These are phyloP conservation scores for Plasmodium cynomolgi DNA, from an alignment of 169 alveolate species.

Conservation along the genomic window DNA sequence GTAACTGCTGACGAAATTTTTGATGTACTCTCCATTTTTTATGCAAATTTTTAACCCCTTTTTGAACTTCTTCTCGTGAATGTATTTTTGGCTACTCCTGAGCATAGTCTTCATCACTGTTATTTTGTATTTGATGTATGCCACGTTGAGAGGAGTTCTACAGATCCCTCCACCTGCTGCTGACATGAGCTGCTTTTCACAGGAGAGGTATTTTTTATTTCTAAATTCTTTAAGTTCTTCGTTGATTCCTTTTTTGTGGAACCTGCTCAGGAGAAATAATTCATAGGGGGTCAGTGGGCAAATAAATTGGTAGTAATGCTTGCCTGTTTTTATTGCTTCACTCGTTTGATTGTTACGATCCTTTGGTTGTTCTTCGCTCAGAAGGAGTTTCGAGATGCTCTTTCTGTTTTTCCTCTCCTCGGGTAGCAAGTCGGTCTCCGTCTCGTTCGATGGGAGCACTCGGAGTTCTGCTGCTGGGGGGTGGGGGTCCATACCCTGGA, in stretches of 20 bases:
- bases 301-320: constrained; percentile 6
- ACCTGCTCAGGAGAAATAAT: constrained; percentile 9
- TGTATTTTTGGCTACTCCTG: constrained; percentile 13
- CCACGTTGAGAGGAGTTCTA: constrained; percentile 24
- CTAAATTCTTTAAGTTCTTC: constrained; percentile 38
- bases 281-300: constrained; percentile 70
- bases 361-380: neutral
- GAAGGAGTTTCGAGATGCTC: neutral
- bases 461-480: too few species aligned
- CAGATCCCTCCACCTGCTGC: neutral
- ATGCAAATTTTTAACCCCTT: constrained; percentile 53
- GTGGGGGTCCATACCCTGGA: neutral
- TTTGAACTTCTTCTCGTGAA: constrained; percentile 40
- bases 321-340: constrained; percentile 33
- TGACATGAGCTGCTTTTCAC: neutral
- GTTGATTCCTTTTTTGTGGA: constrained; percentile 45
- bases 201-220: neutral
- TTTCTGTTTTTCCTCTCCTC: neutral
- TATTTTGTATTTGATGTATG: constrained; percentile 55
- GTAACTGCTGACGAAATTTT: constrained; percentile 43
- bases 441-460: neutral
- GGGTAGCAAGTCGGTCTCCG: neutral
- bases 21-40: constrained; percentile 13
- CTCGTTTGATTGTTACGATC: neutral
- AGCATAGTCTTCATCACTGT: constrained; percentile 26